Evolutionary conservation across 768 basidiomycete species (phyloP), one percentile per base, ranked within the genome.

Genomic region (Kwoniella sp.): DNA sequence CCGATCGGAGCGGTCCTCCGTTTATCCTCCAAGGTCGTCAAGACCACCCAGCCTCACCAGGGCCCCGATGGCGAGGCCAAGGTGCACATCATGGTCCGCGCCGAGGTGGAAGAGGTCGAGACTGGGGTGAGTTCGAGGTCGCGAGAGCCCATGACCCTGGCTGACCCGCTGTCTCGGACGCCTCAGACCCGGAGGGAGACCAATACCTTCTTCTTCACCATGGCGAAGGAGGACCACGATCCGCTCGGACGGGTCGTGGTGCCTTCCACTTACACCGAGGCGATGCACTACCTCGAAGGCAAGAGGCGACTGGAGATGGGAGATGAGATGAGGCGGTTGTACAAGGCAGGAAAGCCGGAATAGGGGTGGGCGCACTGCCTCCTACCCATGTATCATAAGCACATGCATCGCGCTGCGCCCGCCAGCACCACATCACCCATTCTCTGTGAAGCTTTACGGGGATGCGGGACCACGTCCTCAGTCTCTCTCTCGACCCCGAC

Each of bases 281-380:
- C 86, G 5, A 90, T 91, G 87, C 73, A 83, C 22, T 90, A 87
- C 84, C 74, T 90, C 20, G 88, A 89, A 70, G 87, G 84, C 0
- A 81, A 80, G 53, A 78, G 88, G 5, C 83, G 86, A 2, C 76
- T 88, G 6, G 83, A 84, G 65, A 73, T 86, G 37, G 86, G 86
- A 3, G 79, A 79, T 27, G 82, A 84, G 62, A 86, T 89, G 65
- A 73, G 82, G 29, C 74, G 77, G 34, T 52, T 76, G 44, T 73
- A 71, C 42, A 50, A 64, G 34, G 43, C 23, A 17, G 52, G 48
- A 5, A 40, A 41, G 31, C 32, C 39, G 29, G 14, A 38, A 11
- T 50, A 41, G 41, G 28, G 5, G 26, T 3, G 23, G 22, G 37
- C 37, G 37, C 37, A 7, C n/a, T n/a, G 37, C 37, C 22, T n/a